Evolutionary conservation across 257 asterid genomes (phyloP), one percentile per base, ranked within the genome.

Genomic region (Linaria vulgaris): DNA sequence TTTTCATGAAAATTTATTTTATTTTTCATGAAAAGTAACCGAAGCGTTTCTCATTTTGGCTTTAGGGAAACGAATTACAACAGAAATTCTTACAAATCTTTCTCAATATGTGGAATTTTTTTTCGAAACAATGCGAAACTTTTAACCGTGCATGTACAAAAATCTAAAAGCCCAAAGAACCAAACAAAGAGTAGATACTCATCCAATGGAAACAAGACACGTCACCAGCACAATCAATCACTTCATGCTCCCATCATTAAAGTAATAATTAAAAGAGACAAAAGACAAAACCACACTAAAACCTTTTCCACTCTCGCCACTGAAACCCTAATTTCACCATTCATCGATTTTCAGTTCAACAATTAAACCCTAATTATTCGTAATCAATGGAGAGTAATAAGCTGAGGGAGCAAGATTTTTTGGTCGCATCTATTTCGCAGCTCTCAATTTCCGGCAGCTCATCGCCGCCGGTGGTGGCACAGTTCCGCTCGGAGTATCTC

Each of bases 381-480:
- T 9, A 30, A 30, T n/a, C 68, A 56, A 78, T 74, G 85, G 87
- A 75, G 73, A 72, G 74, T 48, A 66, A 79, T 67, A 80, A 73
- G 76, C 70, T 63, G 59, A 69, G 45, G 57, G 84, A 73, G 74
- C 79, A 81, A 39, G 88, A 87, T 39, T 89, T 92, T 73, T 27
- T 76, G 67, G 82, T 88, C 53, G 95, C 84, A 6, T 89, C 95
- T 30, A 69, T 87, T 70, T 78, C 91, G 67, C 87, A 83, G 87
- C 91, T 89, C 23, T 74, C 89, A 54, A 73, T 79, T 62, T 76
- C 91, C n/a, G 82, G 80, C 54, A 65, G 76, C 34, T 61, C 91
- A 63, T 76, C 84, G 46, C 79, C 80, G 65, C 88, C 80, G 56
- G 83, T 77, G 74, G 78, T 83, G 61, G 94, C 88, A 69, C 76